Evolutionary conservation across 495 filamentous ascomycete genomes (phyloP), one percentile per base, ranked within the genome.

Genomic region (Friedmanniomyces endolithicus): DNA sequence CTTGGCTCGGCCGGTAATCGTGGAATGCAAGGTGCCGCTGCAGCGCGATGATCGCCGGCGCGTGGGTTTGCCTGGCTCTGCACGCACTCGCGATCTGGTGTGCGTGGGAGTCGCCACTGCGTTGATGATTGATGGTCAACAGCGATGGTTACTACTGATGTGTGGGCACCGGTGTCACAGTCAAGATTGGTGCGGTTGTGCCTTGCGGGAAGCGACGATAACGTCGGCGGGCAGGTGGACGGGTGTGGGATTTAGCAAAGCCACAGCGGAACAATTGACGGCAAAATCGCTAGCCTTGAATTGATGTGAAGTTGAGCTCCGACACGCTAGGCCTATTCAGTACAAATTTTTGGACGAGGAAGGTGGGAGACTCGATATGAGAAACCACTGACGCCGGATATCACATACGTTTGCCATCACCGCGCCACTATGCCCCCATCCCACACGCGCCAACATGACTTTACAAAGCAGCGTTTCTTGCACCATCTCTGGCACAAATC

Each of bases 231-330:
- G 17, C 14, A n/a, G n/a, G n/a, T n/a, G n/a, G n/a, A 14, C 37
- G 37, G 37, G 14, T 16, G 37, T 4, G 16, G 37, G 44, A 20
- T 29, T 16, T n/a, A n/a, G 23, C 7, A 47, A 23, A 6, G 44
- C 44, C 44, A 47, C 44, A 47, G 44, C 44, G 44, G 44, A 47
- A 47, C 44, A 29, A 47, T 47, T 29, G 44, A 6, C 16, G 44
- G 44, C 44, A 47, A 19, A 47, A 7, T 47, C 44, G 44, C 44
- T 47, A 23, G 44, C 44, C 44, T 14, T 6, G 44, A 47, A 22
- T n/a, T 43, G 37, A 41, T 41, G 37, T 41, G 12, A 41, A 2
- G 37, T 41, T 41, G 37, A 41, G 14, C 37, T 41, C 37, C 37
- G 37, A 41, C 37, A 14, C 16, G 37, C 37, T 41, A 41, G 6